Evolutionary conservation across 345 rosid species (phyloP).

Genomic region (Ceriops decandra): DNA sequence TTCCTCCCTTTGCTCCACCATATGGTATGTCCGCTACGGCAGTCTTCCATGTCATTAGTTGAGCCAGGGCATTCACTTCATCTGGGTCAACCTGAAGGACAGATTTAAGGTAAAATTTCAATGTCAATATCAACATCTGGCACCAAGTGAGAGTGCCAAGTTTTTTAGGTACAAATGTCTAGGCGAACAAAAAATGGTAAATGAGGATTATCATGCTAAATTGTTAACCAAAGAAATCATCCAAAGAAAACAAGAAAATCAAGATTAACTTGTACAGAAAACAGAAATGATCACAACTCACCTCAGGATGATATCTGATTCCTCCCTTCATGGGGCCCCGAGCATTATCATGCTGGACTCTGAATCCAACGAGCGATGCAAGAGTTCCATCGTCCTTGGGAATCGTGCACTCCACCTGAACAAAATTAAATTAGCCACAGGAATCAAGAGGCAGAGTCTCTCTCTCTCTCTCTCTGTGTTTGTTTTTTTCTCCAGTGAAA

Average conservation of each 20-base stretch:
- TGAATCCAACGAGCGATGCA: conserved; percentile 80
- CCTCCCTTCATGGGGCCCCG: conserved; percentile 99
- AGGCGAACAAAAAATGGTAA: too few relatives aligned
- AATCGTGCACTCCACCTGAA: conserved; percentile 93
- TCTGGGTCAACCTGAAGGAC: conserved; percentile 75
- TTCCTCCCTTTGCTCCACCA: conserved; percentile 98
- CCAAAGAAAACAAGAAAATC: background rate
- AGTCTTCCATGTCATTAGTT: conserved; percentile 97
- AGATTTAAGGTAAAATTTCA: background rate
- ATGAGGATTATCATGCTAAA: too few relatives aligned
- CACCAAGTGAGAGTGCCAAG: too few relatives aligned
- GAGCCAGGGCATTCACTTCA: conserved; percentile 97
- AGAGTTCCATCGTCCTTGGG: conserved; percentile 95
- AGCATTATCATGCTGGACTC: conserved; percentile 97
- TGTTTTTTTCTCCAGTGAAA: background rate
- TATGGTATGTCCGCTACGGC: conserved; percentile 95
- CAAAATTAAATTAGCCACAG: background rate
- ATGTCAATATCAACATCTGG: background rate
- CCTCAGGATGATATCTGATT: conserved; percentile 99
- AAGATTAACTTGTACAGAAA: too few relatives aligned
- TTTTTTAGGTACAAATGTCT: too few relatives aligned
- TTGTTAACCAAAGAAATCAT: too few relatives aligned
- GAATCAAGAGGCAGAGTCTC: background rate
- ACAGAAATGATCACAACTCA: conserved; percentile 9
- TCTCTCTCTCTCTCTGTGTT: background rate